These are phyloP conservation scores for Colletotrichum neosansevieriae DNA, from an alignment of 2,329 filamentous ascomycete species.

Conservation along the genomic window DNA sequence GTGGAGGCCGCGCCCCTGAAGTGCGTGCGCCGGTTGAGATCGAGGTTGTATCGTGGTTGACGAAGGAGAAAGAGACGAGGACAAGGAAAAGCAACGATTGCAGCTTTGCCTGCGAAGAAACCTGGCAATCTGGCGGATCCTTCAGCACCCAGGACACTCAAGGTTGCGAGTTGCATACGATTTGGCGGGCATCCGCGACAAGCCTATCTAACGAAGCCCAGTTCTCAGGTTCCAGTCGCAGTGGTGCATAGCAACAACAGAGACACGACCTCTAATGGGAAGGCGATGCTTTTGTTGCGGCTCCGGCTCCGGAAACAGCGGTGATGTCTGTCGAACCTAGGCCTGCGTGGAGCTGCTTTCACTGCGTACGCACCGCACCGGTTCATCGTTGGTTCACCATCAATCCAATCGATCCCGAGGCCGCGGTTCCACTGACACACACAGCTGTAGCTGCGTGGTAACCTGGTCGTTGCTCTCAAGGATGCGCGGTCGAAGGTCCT, in stretches of 20 bases:
- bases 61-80: slow-evolving; percentile 34
- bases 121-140: slow-evolving; percentile 8
- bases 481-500: slow-evolving; percentile 15
- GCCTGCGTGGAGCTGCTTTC: background rate
- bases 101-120: slow-evolving; percentile 10
- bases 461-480: slow-evolving; percentile 30
- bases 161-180: slow-evolving; percentile 24
- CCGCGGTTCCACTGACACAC: slow-evolving; percentile 33
- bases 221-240: background rate
- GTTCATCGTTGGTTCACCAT: slow-evolving; percentile 11
- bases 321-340: background rate
- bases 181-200: slow-evolving; percentile 11
- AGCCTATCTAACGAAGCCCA: slow-evolving; percentile 10
- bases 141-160: background rate
- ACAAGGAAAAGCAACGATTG: slow-evolving; percentile 29
- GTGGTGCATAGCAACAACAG: background rate
- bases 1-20: slow-evolving; percentile 15
- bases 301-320: slow-evolving; percentile 12
- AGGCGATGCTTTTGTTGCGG: slow-evolving; percentile 9
- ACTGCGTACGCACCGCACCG: background rate
- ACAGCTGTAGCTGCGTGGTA: slow-evolving; percentile 17
- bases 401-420: slow-evolving; percentile 35
- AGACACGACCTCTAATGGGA: slow-evolving; percentile 6
- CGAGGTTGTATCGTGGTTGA: slow-evolving; percentile 21
- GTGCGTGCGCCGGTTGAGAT: slow-evolving; percentile 20